phyloP scores from a whole-genome alignment of 306 rosid species.

The Trifolium repens region DNA sequence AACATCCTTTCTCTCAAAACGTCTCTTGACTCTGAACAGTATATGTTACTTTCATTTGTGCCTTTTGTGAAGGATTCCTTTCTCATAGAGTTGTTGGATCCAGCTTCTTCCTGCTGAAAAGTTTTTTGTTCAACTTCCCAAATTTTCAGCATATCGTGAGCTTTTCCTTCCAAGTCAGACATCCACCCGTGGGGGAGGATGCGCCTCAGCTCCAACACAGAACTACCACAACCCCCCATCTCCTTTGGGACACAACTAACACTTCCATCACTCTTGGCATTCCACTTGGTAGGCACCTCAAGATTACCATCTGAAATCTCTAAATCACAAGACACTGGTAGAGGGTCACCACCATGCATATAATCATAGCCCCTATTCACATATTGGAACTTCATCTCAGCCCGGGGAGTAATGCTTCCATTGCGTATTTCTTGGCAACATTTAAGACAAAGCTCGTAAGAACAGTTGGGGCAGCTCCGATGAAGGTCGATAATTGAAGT shows the following conservation, averaged over 20 bases:
- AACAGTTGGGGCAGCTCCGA: conserved; percentile 74
- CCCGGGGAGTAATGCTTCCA: conserved; percentile 54
- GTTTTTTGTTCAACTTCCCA: conserved; percentile 30
- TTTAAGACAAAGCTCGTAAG: conserved; percentile 71
- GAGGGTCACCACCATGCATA: conserved; percentile 80
- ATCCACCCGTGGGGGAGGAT: conserved; percentile 73
- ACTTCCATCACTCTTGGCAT: conserved; percentile 54
- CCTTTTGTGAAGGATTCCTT: conserved; percentile 61
- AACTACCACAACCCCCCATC: conserved; percentile 70
- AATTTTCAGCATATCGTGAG: conserved; percentile 40
- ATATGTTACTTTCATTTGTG: conserved; percentile 54
- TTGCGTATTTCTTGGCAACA: conserved; percentile 76
- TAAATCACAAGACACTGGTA: conserved; percentile 41
- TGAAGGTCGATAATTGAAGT: conserved; percentile 82
- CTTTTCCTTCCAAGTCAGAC: conserved; percentile 59
- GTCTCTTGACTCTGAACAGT: conserved; percentile 57
- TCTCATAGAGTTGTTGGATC: conserved; percentile 42
- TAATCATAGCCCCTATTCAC: conserved; percentile 68
- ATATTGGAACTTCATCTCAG: conserved; percentile 64
- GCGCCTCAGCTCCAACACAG: conserved; percentile 62
- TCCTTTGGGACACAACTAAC: conserved; percentile 66
- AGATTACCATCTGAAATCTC: conserved; percentile 42
- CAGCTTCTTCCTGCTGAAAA: conserved; percentile 41
- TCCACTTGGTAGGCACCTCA: conserved; percentile 54
- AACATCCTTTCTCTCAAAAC: conserved; percentile 44